Base-by-base conservation (phyloP, 441 rosid species). In the Croton setiger region DNA sequence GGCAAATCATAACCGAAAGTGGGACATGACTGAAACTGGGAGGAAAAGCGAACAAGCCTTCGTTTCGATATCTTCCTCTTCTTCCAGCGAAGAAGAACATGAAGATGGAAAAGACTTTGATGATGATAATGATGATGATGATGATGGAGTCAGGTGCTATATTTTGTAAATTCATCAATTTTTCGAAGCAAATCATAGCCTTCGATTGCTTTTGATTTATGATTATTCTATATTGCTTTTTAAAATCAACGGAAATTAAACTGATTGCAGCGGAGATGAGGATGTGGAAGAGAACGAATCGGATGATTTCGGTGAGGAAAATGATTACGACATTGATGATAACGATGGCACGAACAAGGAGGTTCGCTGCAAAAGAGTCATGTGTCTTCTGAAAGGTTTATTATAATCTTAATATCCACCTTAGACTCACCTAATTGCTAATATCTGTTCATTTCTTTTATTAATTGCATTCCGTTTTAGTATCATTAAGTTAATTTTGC, bases 71-170 rank as follows among this genome's bases (percentile, higher is more conserved):
- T 78, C 66, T 56, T 79, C 83, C 5, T 79, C 76, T 18, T 80
- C 82, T 11, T 79, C 79, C 39, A 74, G 74, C 9, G 82, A 77
- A 4, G 76, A 74, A 43, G 81, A 76, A 8, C 58, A 47, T 0
- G 84, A 75, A n/a, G 61, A 53, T 12, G 72, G 68, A 4, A 76
- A 7, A 4, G 77, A 51, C 0, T 72, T 70, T 15, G 68, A 51
- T 12, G 63, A 57, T 3, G 56, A 53, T 13, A 23, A 52, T 0
- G 21, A n/a, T 15, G 68, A 51, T 12, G 63, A 57, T 3, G 56
- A 53, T 13, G 55, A 52, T 0, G 21, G 12, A 43, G 44, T 52
- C 55, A 52, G 71, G 71, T 67, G 17, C 12, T n/a, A 15, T 63
- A 31, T 31, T 44, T 55, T 10, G 21, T 20, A 18, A 9, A 43